A percentile compares a stretch with the other conserved stretches of the same genome.
These are phyloP conservation scores for Porogramme epimiltina DNA, from an alignment of 1,284 basidiomycete species.

Conservation along the genomic window DNA sequence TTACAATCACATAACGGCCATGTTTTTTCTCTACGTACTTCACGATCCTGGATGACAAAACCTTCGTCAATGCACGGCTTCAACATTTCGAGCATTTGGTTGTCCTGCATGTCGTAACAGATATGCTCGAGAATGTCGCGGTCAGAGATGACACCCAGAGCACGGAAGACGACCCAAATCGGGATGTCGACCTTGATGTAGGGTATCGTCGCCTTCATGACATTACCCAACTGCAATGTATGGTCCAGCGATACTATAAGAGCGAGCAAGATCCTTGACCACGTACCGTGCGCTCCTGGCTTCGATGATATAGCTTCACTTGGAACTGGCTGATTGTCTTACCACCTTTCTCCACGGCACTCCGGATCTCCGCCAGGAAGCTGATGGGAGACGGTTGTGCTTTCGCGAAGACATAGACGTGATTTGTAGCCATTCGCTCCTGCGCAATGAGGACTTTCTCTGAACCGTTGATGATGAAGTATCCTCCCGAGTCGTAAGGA, in stretches of 20 bases:
- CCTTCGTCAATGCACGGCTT: slow-evolving; percentile 99
- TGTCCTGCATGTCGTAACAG: slow-evolving; percentile 96
- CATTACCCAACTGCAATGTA: slow-evolving; percentile 72
- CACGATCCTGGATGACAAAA: slow-evolving; percentile 97
- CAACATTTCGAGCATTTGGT: slow-evolving; percentile 96
- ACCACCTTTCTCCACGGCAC: slow-evolving; percentile 97
- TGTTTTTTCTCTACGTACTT: slow-evolving; percentile 49
- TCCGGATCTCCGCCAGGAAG: slow-evolving; percentile 96
- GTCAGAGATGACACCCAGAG: slow-evolving; percentile 96
- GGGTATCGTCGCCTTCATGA: slow-evolving; percentile 96
- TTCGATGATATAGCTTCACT: slow-evolving; percentile 94
- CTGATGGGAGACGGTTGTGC: slow-evolving; percentile 96
- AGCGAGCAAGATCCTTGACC: background rate
- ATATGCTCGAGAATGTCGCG: slow-evolving; percentile 98
- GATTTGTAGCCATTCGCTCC: slow-evolving; percentile 99
- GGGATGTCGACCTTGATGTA: slow-evolving; percentile 99
- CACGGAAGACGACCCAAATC: slow-evolving; percentile 98
- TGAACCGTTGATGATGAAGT: slow-evolving; percentile 99
- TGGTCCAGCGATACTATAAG: background rate
- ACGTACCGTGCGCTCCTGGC: slow-evolving; percentile 84
- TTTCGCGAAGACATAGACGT: slow-evolving; percentile 99
- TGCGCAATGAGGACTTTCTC: slow-evolving; percentile 99
- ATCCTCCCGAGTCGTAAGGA: slow-evolving; percentile 97
- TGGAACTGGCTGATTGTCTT: slow-evolving; percentile 99
- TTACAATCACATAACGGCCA: background rate